These are phyloP conservation scores for Hemileia vastatrix DNA, from an alignment of 1,284 basidiomycete species.

Conservation along the genomic window DNA sequence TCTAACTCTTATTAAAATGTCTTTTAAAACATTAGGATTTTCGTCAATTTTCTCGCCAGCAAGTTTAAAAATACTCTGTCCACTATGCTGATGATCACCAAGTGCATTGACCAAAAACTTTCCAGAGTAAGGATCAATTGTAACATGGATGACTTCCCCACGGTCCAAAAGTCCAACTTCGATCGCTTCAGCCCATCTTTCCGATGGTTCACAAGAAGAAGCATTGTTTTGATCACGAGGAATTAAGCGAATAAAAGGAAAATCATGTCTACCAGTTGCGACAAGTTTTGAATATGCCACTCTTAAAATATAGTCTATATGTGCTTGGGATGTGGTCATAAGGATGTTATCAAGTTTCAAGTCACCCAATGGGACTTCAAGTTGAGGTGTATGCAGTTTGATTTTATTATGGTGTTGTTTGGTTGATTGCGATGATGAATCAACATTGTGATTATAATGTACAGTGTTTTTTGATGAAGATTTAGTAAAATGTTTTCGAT, in stretches of 20 bases:
- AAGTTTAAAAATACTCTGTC: background rate
- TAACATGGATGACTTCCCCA: slow-evolving; percentile 12
- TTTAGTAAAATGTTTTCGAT: background rate
- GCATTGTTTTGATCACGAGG: background rate
- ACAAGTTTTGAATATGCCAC: too few relatives aligned
- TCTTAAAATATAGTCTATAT: too few relatives aligned
- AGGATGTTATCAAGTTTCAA: slow-evolving; percentile 2
- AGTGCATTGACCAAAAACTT: background rate
- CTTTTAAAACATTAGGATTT: background rate
- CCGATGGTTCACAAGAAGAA: background rate
- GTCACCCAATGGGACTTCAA: slow-evolving; percentile 8
- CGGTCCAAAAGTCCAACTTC: slow-evolving; percentile 8
- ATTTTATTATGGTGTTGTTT: background rate
- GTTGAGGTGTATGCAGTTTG: background rate
- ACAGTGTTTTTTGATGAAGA: background rate
- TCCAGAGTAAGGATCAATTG: slow-evolving; percentile 18
- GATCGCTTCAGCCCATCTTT: slow-evolving; percentile 6
- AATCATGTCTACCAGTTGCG: too few relatives aligned
- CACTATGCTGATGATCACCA: background rate
- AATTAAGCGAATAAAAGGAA: background rate
- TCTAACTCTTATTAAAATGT: background rate
- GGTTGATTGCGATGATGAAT: background rate
- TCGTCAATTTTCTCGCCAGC: background rate
- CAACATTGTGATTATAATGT: background rate
- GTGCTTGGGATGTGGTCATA: background rate